Base-by-base conservation (phyloP, 352 stramenopile genomes). In the Pilasporangium apinafurcum region DNA sequence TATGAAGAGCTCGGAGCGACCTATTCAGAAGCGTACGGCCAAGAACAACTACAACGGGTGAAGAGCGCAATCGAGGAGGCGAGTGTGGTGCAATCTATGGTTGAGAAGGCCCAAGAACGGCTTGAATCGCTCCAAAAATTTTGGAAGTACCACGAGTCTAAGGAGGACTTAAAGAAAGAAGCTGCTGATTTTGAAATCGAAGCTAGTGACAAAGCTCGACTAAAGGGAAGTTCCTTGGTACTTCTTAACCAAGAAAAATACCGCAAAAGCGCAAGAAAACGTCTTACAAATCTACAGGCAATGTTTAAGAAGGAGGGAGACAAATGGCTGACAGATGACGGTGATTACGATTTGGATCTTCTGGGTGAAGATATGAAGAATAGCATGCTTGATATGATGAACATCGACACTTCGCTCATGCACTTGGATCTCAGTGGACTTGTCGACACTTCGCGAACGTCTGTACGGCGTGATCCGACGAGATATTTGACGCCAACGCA, bases 341-440 rank as follows among this genome's bases (percentile, higher is more conserved):
- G 70, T 24, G 75, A 87, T 28, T 94, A 76, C 26, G 65, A 94
- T 25, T 47, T 90, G 35, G 67, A 64, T 16, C 59, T 94, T 17
- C 60, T 94, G 4, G 79, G 82, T 20, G 57, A 82, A 14, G 65
- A 86, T 18, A 61, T 95, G 37, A 87, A 91, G 47, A 72, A 65
- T 1, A 46, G 89, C 8, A 26, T 95, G 4, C 25, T 81, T 26
- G 72, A 92, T 33, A 92, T 87, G 77, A 74, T 93, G 64, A 86
- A 88, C 41, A 83, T 67, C 2, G 58, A 92, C 52, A 95, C 79
- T 1, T 74, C 64, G 7, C 61, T 95, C 8, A 91, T 95, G 76
- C 83, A 95, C 37, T 48, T 92, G 12, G 77, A 92, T 37, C 60
- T 95, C 7, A n/a, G n/a, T n/a, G 70, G 63, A 0, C 47, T 83